A percentile compares a stretch with the other conserved stretches of the same genome.
These are phyloP conservation scores for Penicillium pancosmium DNA, from an alignment of 495 filamentous ascomycete species.

Conservation along the genomic window DNA sequence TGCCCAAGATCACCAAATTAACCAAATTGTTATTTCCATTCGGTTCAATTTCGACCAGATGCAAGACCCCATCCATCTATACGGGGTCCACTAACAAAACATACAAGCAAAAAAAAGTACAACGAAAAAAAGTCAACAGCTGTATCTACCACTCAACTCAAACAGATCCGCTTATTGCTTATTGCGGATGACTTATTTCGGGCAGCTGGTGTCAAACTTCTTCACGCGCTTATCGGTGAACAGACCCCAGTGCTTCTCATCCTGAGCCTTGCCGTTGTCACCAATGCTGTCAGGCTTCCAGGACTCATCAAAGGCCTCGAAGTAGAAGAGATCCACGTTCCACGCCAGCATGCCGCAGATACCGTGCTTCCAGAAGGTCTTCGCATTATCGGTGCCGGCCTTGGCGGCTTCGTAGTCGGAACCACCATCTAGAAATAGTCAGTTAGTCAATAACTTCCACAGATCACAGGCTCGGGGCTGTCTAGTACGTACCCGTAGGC, in stretches of 20 bases:
- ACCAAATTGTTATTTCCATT: constrained; percentile 13
- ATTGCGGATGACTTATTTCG: constrained; percentile 12
- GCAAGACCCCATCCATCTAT: constrained; percentile 10
- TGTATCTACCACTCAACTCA: background rate
- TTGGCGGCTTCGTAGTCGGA: constrained; percentile 64
- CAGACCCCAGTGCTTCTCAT: constrained; percentile 81
- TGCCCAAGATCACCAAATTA: constrained; percentile 1
- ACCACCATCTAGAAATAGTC: constrained; percentile 49
- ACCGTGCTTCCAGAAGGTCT: constrained; percentile 64
- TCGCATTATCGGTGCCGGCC: constrained; percentile 63
- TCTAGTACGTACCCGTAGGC: constrained; percentile 53
- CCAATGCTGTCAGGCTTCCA: constrained; percentile 76
- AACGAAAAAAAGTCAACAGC: constrained; percentile 1
- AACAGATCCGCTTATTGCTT: too few relatives aligned
- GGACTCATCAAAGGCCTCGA: constrained; percentile 81
- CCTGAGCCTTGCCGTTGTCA: constrained; percentile 64
- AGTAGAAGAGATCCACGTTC: constrained; percentile 79
- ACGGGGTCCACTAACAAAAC: constrained; percentile 14
- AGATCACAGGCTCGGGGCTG: background rate
- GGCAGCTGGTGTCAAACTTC: constrained; percentile 67
- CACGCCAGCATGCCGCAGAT: constrained; percentile 73
- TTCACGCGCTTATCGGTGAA: constrained; percentile 61
- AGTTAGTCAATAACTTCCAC: background rate
- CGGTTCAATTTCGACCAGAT: background rate
- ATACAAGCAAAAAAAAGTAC: constrained; percentile 11